A percentile compares a stretch with the other conserved stretches of the same genome.
Evolutionary conservation across 2,329 filamentous ascomycete species (phyloP).

Genomic region (Neophaeococcomyces aloes): DNA sequence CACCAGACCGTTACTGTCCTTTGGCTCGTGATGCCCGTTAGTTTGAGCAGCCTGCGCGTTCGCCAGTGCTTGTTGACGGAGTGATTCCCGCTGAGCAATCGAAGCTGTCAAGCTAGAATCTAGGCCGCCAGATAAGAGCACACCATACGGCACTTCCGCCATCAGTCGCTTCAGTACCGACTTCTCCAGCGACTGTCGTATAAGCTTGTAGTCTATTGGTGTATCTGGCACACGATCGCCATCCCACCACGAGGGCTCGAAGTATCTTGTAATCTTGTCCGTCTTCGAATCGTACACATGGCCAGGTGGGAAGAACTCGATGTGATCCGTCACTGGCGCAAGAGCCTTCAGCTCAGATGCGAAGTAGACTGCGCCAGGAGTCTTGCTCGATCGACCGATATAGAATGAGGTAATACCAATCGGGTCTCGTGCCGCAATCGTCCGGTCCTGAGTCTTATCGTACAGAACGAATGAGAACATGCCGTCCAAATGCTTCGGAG

Average conservation of each 20-base stretch:
- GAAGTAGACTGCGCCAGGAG: conserved; percentile 82
- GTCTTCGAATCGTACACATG: conserved; percentile 95
- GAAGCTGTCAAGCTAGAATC: conserved; percentile 92
- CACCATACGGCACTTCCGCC: conserved; percentile 97
- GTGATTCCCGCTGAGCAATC: conserved; percentile 87
- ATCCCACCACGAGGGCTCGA: conserved; percentile 87
- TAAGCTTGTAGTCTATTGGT: conserved; percentile 70
- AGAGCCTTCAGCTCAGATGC: conserved; percentile 94
- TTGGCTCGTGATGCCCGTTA: conserved; percentile 40
- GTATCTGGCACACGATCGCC: conserved; percentile 63
- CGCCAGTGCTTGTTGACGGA: conserved; percentile 53
- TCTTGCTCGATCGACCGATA: conserved; percentile 77
- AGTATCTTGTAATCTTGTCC: conserved; percentile 75
- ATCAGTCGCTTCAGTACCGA: conserved; percentile 93
- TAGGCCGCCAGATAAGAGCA: conserved; percentile 84
- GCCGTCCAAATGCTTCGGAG: conserved; percentile 87
- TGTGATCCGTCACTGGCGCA: conserved; percentile 87
- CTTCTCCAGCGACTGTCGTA: conserved; percentile 75
- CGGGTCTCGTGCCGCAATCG: conserved; percentile 87
- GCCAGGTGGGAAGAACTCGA: conserved; percentile 85
- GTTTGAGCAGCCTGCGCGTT: conserved; percentile 34
- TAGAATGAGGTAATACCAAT: conserved; percentile 98
- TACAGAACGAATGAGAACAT: conserved; percentile 99
- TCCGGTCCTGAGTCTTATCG: conserved; percentile 86
- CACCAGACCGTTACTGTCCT: conserved; percentile 62